phyloP scores from a whole-genome alignment of 2,329 filamentous ascomycete species.

The Exophiala sp. region DNA sequence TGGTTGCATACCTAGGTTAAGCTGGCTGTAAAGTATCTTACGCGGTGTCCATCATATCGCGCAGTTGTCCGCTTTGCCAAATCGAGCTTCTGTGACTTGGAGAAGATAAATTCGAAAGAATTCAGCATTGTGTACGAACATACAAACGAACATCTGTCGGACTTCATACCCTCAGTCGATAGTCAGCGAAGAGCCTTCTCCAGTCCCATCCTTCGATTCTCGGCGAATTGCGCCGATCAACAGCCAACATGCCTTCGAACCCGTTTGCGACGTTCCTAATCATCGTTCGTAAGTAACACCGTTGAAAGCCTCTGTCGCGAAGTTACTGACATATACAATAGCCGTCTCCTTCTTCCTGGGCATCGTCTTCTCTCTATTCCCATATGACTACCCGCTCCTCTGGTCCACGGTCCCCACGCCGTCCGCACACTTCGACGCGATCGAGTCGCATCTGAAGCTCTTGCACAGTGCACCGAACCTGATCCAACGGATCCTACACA shows the following conservation, averaged over 20 bases:
- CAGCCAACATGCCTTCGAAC: constrained; percentile 24
- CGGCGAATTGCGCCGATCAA: neutral
- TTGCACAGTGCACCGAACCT: constrained; percentile 87
- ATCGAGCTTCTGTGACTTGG: too few relatives aligned
- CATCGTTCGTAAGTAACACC: constrained; percentile 23
- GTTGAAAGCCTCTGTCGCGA: constrained; percentile 1
- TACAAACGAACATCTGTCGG: too few relatives aligned
- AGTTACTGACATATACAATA: constrained; percentile 35
- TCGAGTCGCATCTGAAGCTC: constrained; percentile 87
- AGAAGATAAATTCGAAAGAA: too few relatives aligned
- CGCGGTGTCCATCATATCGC: too few relatives aligned
- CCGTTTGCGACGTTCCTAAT: constrained; percentile 96
- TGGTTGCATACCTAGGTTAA: too few relatives aligned
- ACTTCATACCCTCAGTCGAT: too few relatives aligned
- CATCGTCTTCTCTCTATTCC: constrained; percentile 92
- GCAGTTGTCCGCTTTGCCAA: too few relatives aligned
- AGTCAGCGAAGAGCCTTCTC: neutral
- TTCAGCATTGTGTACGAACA: too few relatives aligned
- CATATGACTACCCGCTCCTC: constrained; percentile 65
- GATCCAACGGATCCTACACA: constrained; percentile 89
- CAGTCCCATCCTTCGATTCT: neutral
- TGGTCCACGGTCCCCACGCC: constrained; percentile 43
- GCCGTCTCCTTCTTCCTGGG: constrained; percentile 96
- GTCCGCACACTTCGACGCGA: constrained; percentile 70
- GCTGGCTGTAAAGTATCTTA: too few relatives aligned